Base-by-base conservation (phyloP, 2,329 filamentous ascomycete genomes). In the Fusarium sarcochroum region DNA sequence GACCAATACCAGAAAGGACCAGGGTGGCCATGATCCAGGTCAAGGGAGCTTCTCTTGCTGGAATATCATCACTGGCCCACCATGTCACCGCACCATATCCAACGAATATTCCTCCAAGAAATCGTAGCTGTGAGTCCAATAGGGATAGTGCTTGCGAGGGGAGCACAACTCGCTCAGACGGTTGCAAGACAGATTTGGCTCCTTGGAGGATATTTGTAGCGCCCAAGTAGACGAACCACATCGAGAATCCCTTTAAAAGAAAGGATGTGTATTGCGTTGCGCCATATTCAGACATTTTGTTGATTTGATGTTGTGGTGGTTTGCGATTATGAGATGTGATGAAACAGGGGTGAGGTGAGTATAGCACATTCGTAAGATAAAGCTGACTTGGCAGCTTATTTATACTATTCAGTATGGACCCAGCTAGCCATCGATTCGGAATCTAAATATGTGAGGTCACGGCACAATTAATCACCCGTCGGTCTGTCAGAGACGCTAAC, bases 91-190 rank as follows among this genome's bases (percentile, higher is more conserved):
- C 32, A 11, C 48, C 38, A 7, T 30, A 54, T 5, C 38, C 54
- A 23, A 44, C 21, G 4, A 44, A 42, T 6, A 32, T 7, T 4
- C 14, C 54, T 2, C 54, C 48, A 0, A 58, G 54, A 6, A 58
- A 58, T 1, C 48, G 48, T 0, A 44, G 21, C 10, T 58, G 54
- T 2, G 54, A 58, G 2, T 58, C 54, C 18, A 58, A 25, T 14
- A 30, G 20, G 30, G 30, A 35, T 4, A 27, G 10, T 6, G 32
- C 32, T 4, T 25, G 11, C 4, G 23, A 4, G 3, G 54, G 14
- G 6, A 58, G n/a, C 21, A 23, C n/a, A n/a, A 21, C 13, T 18
- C 15, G 32, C 2, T 58, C 32, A 5, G 8, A 27, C 4, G 7
- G 17, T 6, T 32, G 6, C 6, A 58, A 32, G 11, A 35, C 42